Evolutionary conservation across 305 asterid genomes (phyloP).

Genomic region (Fraxinus greggii): DNA sequence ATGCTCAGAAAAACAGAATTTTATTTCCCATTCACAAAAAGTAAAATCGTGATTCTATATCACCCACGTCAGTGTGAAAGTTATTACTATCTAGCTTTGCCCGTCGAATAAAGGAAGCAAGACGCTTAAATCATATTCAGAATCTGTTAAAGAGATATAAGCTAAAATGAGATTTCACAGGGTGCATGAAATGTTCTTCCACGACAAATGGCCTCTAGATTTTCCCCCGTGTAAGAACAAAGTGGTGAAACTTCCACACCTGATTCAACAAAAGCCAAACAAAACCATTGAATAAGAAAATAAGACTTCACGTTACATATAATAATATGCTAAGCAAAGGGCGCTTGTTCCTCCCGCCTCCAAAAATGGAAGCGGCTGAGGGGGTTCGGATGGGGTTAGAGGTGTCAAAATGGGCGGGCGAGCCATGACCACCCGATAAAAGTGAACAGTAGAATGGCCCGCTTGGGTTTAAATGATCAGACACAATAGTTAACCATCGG

Average conservation of each 20-base stretch:
- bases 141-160: background rate
- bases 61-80: background rate
- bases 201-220: constrained; percentile 86
- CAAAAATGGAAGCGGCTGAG: background rate
- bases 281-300: background rate
- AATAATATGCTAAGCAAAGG: background rate
- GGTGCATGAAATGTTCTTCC: constrained; percentile 88
- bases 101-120: background rate
- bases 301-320: background rate
- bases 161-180: constrained; percentile 16
- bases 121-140: background rate
- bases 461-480: background rate
- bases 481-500: background rate
- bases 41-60: background rate
- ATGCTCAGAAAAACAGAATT: background rate
- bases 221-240: constrained; percentile 89
- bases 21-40: background rate
- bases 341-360: background rate
- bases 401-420: background rate
- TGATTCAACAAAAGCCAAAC: constrained; percentile 26
- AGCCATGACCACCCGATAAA: background rate
- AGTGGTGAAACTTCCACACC: constrained; percentile 95
- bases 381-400: background rate
- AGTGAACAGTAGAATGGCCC: background rate
- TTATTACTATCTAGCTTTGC: background rate